phyloP scores from a whole-genome alignment of 352 stramenopile species.

The Phytophthora podocarpi region DNA sequence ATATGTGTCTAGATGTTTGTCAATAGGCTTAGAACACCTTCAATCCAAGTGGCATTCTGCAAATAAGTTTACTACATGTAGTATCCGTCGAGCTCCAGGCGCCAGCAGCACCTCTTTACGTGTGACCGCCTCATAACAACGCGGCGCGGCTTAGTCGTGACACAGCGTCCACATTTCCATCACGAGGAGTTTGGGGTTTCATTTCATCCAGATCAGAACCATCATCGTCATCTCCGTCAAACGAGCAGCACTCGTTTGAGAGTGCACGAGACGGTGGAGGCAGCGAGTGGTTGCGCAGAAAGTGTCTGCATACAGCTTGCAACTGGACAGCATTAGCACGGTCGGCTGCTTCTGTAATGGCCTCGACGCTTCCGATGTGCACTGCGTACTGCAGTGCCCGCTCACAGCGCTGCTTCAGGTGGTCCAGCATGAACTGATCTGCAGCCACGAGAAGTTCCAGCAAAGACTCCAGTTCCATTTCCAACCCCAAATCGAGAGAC shows the following conservation, averaged over 20 bases:
- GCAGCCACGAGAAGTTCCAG: conserved; percentile 92
- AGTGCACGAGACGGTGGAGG: neutral
- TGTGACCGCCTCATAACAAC: conserved; percentile 21
- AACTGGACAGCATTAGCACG: conserved; percentile 93
- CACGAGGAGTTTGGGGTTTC: conserved; percentile 13
- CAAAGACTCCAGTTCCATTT: conserved; percentile 67
- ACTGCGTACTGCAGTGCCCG: conserved; percentile 84
- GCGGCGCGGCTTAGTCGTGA: conserved; percentile 21
- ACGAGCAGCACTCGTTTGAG: conserved; percentile 19
- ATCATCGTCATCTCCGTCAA: conserved; percentile 22
- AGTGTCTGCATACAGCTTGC: conserved; percentile 92
- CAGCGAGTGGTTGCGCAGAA: conserved; percentile 83
- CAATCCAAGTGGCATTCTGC: conserved; percentile 23
- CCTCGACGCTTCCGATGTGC: conserved; percentile 81
- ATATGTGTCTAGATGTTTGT: conserved; percentile 24
- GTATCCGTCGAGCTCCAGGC: conserved; percentile 7
- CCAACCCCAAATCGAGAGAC: conserved; percentile 22
- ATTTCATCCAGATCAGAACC: conserved; percentile 19
- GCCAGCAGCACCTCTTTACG: neutral
- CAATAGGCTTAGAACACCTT: conserved; percentile 27
- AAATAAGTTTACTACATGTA: conserved; percentile 31
- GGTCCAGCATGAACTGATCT: conserved; percentile 97
- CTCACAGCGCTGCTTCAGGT: conserved; percentile 96
- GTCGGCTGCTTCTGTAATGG: conserved; percentile 89
- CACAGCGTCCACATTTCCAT: conserved; percentile 11